These are phyloP conservation scores for Penicillium psychrofluorescens DNA, from an alignment of 495 filamentous ascomycete species.

Conservation along the genomic window DNA sequence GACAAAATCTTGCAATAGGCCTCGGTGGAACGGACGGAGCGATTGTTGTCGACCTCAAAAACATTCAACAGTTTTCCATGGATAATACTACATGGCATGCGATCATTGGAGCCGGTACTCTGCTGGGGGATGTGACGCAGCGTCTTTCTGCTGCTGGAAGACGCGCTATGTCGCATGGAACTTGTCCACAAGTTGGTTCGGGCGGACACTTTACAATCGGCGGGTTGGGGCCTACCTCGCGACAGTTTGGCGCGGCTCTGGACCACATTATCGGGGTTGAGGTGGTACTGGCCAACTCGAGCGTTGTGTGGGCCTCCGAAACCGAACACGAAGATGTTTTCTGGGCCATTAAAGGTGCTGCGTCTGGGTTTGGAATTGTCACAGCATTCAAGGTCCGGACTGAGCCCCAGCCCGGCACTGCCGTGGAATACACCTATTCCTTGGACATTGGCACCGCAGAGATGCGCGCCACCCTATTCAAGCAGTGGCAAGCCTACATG, in stretches of 20 bases:
- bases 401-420: conserved; percentile 15
- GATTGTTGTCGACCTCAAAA: conserved; percentile 33
- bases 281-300: conserved; percentile 53
- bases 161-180: conserved; percentile 57
- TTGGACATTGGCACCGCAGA: conserved; percentile 23
- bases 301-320: conserved; percentile 21
- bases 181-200: conserved; percentile 55
- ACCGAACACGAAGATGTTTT: conserved; percentile 33
- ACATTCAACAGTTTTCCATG: conserved; percentile 39
- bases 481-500: conserved; percentile 20
- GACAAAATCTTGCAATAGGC: conserved; percentile 37
- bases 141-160: conserved; percentile 48
- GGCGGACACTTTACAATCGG: conserved; percentile 65
- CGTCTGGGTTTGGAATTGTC: conserved; percentile 24
- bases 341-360: conserved; percentile 38
- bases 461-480: conserved; percentile 16
- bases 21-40: conserved; percentile 34
- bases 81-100: conserved; percentile 47
- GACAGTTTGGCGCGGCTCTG: conserved; percentile 53
- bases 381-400: conserved; percentile 31
- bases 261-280: conserved; percentile 50
- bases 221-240: conserved; percentile 51
- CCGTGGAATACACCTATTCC: conserved; percentile 19
- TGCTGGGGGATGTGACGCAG: conserved; percentile 50
- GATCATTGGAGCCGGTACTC: conserved; percentile 53